A percentile compares a stretch with the other conserved stretches of the same genome.
Evolutionary conservation across 2,329 filamentous ascomycete species (phyloP).

Genomic region (Cladosporium oxysporum): DNA sequence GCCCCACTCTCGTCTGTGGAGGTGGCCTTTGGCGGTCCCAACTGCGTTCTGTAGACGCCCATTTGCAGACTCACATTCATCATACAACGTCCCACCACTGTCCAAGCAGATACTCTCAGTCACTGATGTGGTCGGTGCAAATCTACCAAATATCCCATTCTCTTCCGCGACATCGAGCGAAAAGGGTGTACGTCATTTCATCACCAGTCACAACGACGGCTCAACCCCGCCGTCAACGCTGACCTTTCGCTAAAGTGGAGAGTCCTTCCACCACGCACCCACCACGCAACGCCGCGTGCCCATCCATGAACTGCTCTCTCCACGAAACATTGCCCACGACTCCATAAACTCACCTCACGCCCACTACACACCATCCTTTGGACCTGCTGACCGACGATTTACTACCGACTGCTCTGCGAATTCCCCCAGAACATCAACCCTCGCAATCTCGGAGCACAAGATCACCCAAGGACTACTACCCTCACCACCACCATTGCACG

Average conservation of each 20-base stretch:
- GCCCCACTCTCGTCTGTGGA: constrained; percentile 6
- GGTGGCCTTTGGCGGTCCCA: constrained; percentile 6
- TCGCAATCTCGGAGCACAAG: background rate
- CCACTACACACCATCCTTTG: background rate
- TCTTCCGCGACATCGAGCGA: background rate
- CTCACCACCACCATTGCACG: background rate
- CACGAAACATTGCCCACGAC: background rate
- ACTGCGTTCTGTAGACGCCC: background rate
- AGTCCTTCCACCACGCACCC: constrained; percentile 2
- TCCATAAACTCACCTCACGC: constrained; percentile 2
- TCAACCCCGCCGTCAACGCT: constrained; percentile 10
- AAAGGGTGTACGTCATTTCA: background rate
- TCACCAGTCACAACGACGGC: background rate
- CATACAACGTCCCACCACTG: background rate
- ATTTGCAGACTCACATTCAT: background rate
- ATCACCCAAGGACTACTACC: background rate
- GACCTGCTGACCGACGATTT: background rate
- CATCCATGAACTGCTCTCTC: constrained; percentile 4
- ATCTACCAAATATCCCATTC: background rate
- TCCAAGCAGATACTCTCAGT: background rate
- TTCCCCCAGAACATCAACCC: background rate
- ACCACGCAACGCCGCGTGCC: constrained; percentile 6
- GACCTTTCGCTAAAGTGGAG: background rate
- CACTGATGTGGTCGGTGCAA: background rate
- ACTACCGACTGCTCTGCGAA: background rate